Base-by-base conservation (phyloP, 2,329 filamentous ascomycete genomes). In the Aureobasidium sp. region DNA sequence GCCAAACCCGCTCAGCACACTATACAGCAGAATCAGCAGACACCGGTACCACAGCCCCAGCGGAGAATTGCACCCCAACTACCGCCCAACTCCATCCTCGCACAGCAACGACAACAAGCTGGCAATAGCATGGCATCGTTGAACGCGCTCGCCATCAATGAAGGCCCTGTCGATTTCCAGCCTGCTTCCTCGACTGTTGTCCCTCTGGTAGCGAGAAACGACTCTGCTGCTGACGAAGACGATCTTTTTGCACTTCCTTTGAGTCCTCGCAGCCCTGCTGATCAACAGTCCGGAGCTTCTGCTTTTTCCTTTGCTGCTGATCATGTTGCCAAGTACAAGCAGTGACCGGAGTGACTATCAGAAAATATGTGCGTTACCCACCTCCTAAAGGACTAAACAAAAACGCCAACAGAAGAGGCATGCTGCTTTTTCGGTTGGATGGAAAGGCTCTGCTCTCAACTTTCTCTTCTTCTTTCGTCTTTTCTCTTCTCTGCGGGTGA, bases 201-300 rank as follows among this genome's bases (percentile, higher is more conserved):
- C 2, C 19, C 53, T 53, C 68, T 75, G 9, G 61, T 38, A 65
- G 61, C 51, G 72, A 57, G 53, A 19, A 37, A 19, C 23, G 43
- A 58, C 8, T 47, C 42, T 1, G 23, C 33, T 10, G 74, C 78
- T 6, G 83, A 86, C 42, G 87, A 90, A 65, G 90, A 95, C 61
- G 92, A 89, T 42, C 78, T 96, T 2, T 96, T 96, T 69, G 91
- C 90, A 0, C 81, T 95, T 57, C 90, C 90, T 1, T 84, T 96
- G 75, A 93, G 89, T 68, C 91, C 91, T 1, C 80, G 91, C 54
- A 92, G 89, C 67, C 91, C 91, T 0, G 90, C 95, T 66, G 90
- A 94, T 79, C 43, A 38, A 40, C 23, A 40, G 0, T 5, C 15
- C 1, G 33, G 55, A 29, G 43, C 23, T 11, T 47, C 55, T 29